Percentiles rank a stretch among this genome's conserved stretches.
Evolutionary conservation across 2,329 filamentous ascomycete genomes (phyloP).

Genomic region (Colletotrichum lentis): DNA sequence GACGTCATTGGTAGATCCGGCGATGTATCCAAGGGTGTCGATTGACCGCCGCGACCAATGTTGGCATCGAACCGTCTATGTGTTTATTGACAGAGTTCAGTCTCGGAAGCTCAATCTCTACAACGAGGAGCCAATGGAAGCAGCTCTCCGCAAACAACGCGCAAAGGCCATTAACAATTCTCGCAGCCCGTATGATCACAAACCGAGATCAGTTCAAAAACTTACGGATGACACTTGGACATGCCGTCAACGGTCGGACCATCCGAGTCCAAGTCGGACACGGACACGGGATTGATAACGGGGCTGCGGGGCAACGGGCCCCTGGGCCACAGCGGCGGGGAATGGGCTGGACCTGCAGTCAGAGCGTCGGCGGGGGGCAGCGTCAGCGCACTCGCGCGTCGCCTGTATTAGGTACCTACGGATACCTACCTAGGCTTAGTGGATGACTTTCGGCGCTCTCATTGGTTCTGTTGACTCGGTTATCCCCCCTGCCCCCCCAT

Average conservation of each 20-base stretch:
- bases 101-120: neutral
- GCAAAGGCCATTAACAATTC: no score
- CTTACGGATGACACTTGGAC: neutral
- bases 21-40: neutral
- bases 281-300: conserved; percentile 9
- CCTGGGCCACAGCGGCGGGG: neutral
- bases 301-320: neutral
- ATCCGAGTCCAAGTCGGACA: conserved; percentile 7
- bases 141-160: neutral
- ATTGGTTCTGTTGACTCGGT: conserved; percentile 13
- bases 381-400: conserved; percentile 31
- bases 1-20: neutral
- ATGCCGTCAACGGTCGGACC: neutral
- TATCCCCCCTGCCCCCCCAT: conserved; percentile 17
- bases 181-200: no score
- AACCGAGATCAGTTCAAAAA: no score
- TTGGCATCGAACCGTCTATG: conserved; percentile 27
- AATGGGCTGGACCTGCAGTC: neutral
- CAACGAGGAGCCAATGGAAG: no score
- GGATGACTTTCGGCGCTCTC: neutral
- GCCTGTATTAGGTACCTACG: conserved; percentile 20
- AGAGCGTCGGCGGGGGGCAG: neutral
- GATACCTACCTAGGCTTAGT: no score
- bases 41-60: neutral
- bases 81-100: conserved; percentile 26